A percentile compares a stretch with the other conserved stretches of the same genome.
Conservation (phyloP, 805 yeast species). For the Starmera amethionina region DNA sequence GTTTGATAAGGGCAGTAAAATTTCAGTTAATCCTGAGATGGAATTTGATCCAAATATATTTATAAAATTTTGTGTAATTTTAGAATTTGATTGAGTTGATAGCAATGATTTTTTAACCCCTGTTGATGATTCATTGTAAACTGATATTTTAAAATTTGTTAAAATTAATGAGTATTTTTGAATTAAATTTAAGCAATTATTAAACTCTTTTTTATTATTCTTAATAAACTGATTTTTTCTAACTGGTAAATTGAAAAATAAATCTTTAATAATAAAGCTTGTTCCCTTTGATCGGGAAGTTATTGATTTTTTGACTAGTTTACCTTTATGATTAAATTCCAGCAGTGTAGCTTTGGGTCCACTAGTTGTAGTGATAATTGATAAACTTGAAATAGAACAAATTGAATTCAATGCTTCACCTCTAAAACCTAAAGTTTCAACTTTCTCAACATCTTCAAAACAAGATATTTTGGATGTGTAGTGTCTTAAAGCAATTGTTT, state of each 20-base stretch:
- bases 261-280: constrained; percentile 38
- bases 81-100: constrained; percentile 43
- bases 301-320: constrained; percentile 26
- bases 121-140: constrained; percentile 39
- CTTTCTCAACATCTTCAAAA: constrained; percentile 44
- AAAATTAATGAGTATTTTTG: constrained; percentile 61
- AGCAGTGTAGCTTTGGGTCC: constrained; percentile 50
- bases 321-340: constrained; percentile 47
- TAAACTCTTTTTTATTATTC: constrained; percentile 61
- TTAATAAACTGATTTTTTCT: constrained; percentile 64
- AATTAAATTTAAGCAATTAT: constrained; percentile 50
- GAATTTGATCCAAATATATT: constrained; percentile 66
- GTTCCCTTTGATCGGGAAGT: constrained; percentile 66
- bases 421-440: constrained; percentile 61
- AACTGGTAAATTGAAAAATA: constrained; percentile 74
- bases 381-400: constrained; percentile 43
- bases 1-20: constrained; percentile 31
- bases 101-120: constrained; percentile 46
- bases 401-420: constrained; percentile 76
- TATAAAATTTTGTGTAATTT: constrained; percentile 47
- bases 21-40: constrained; percentile 36
- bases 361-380: constrained; percentile 39
- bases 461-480: constrained; percentile 53
- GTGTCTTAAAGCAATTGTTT: constrained; percentile 46
- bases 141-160: constrained; percentile 46